Percentiles rank a stretch among this genome's conserved stretches.
These are phyloP conservation scores for Gremmenia infestans DNA, from an alignment of 2,329 filamentous ascomycete genomes.

Conservation along the genomic window DNA sequence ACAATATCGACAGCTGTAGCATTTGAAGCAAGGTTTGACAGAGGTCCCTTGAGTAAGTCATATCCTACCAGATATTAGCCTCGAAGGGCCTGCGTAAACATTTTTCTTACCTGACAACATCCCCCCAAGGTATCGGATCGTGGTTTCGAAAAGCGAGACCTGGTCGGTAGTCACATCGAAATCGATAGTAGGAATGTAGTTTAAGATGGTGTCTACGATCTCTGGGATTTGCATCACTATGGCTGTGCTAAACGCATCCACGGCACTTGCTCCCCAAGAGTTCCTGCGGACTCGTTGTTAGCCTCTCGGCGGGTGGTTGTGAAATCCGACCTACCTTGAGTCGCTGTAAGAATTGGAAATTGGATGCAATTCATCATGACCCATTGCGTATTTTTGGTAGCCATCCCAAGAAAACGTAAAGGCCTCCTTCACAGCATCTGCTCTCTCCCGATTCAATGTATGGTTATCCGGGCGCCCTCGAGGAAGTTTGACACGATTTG, in stretches of 20 bases:
- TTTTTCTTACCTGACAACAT: constrained; percentile 63
- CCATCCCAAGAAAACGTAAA: constrained; percentile 69
- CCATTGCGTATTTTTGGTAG: constrained; percentile 70
- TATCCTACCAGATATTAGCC: constrained; percentile 42
- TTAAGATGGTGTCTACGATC: constrained; percentile 65
- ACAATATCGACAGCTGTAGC: constrained; percentile 47
- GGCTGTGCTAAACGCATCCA: constrained; percentile 77
- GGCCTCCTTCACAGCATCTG: constrained; percentile 59
- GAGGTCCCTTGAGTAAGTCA: constrained; percentile 67
- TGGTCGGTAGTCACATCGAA: constrained; percentile 54
- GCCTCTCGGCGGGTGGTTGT: no score
- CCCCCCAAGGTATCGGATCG: constrained; percentile 80
- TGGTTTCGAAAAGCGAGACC: constrained; percentile 84
- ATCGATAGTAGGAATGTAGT: constrained; percentile 65
- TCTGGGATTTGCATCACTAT: constrained; percentile 67
- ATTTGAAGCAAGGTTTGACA: constrained; percentile 45
- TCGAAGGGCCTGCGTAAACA: background rate
- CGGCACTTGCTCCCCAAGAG: constrained; percentile 77
- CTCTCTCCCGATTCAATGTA: constrained; percentile 33
- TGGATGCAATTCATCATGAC: constrained; percentile 70
- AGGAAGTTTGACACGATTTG: constrained; percentile 10
- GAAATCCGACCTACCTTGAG: constrained; percentile 52
- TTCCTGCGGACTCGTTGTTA: constrained; percentile 48
- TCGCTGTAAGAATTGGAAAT: constrained; percentile 60
- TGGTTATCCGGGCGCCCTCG: constrained; percentile 19